Conservation (phyloP, 2,329 filamentous ascomycete genomes). For the Metarhizium brunneum region DNA sequence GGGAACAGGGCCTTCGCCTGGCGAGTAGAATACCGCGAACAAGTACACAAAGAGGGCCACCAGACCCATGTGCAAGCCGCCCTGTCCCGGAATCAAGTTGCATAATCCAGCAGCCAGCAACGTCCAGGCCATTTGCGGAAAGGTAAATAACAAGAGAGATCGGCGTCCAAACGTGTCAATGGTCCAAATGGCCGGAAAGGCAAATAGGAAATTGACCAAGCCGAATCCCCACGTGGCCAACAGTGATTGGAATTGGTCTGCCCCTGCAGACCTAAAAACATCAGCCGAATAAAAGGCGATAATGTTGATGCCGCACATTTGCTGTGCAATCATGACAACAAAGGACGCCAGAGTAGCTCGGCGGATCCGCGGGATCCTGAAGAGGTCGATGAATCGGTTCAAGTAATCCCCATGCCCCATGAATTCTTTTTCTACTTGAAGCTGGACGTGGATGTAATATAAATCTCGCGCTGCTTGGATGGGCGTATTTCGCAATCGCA, state of each 20-base stretch:
- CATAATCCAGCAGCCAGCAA: slow-evolving; percentile 34
- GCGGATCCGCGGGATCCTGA: slow-evolving; percentile 59
- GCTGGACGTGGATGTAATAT: slow-evolving; percentile 55
- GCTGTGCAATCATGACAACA: slow-evolving; percentile 71
- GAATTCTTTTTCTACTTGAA: slow-evolving; percentile 48
- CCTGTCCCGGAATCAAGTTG: slow-evolving; percentile 36
- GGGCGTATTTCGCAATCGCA: slow-evolving; percentile 40
- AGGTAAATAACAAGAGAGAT: slow-evolving; percentile 34
- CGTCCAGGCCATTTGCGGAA: slow-evolving; percentile 33
- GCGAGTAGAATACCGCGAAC: slow-evolving; percentile 41
- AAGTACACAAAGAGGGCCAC: slow-evolving; percentile 49
- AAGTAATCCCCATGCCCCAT: slow-evolving; percentile 45
- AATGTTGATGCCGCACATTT: slow-evolving; percentile 64
- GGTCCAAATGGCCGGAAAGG: slow-evolving; percentile 48
- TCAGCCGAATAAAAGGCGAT: slow-evolving; percentile 69
- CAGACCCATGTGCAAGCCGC: slow-evolving; percentile 28
- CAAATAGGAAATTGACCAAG: slow-evolving; percentile 48
- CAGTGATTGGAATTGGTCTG: slow-evolving; percentile 45
- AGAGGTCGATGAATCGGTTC: slow-evolving; percentile 54
- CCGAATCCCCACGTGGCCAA: slow-evolving; percentile 50
- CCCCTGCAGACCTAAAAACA: slow-evolving; percentile 49
- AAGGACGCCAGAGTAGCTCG: slow-evolving; percentile 69
- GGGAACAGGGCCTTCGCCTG: slow-evolving; percentile 55
- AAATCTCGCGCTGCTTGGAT: slow-evolving; percentile 52
- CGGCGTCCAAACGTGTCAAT: slow-evolving; percentile 50